These are phyloP conservation scores for Penicillium nucicola DNA, from an alignment of 495 filamentous ascomycete genomes.

Conservation along the genomic window DNA sequence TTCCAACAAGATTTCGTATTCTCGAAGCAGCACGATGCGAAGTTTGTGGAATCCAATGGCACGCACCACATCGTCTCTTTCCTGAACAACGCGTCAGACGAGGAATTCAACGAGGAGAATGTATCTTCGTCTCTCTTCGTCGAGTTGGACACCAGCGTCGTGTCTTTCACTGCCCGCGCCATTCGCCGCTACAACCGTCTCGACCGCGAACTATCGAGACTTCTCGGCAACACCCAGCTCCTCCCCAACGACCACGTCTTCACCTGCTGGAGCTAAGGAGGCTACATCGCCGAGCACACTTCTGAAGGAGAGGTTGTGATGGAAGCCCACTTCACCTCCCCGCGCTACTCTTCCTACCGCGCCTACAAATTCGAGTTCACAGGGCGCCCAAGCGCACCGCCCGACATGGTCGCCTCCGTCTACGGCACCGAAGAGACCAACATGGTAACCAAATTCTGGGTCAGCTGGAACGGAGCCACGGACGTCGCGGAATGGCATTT, in stretches of 20 bases:
- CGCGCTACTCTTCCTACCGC: conserved; percentile 29
- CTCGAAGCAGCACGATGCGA: conserved; percentile 58
- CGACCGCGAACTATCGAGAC: conserved; percentile 41
- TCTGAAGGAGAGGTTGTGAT: conserved; percentile 47
- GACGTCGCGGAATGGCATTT: conserved; percentile 37
- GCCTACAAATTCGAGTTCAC: conserved; percentile 35
- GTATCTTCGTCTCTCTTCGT: conserved; percentile 52
- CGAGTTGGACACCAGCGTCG: conserved; percentile 41
- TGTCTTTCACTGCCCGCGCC: conserved; percentile 42
- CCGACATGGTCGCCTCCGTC: conserved; percentile 25
- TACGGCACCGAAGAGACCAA: conserved; percentile 27
- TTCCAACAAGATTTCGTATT: conserved; percentile 52
- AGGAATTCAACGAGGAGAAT: conserved; percentile 37
- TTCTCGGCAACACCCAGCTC: conserved; percentile 55
- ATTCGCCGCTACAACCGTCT: conserved; percentile 39
- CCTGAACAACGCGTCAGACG: conserved; percentile 51
- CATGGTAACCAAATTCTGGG: conserved; percentile 32
- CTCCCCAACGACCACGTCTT: conserved; percentile 52
- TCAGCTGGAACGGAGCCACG: conserved; percentile 48
- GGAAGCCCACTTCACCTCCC: conserved; percentile 22
- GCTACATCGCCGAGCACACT: conserved; percentile 50
- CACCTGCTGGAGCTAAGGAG: conserved; percentile 54
- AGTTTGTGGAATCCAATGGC: conserved; percentile 46
- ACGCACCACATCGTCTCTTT: conserved; percentile 45
- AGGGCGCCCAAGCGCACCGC: conserved; percentile 24